Percentiles rank a stretch among this genome's conserved stretches.
These are phyloP conservation scores for Sporothrix protearum DNA, from an alignment of 2,329 filamentous ascomycete species.

Conservation along the genomic window DNA sequence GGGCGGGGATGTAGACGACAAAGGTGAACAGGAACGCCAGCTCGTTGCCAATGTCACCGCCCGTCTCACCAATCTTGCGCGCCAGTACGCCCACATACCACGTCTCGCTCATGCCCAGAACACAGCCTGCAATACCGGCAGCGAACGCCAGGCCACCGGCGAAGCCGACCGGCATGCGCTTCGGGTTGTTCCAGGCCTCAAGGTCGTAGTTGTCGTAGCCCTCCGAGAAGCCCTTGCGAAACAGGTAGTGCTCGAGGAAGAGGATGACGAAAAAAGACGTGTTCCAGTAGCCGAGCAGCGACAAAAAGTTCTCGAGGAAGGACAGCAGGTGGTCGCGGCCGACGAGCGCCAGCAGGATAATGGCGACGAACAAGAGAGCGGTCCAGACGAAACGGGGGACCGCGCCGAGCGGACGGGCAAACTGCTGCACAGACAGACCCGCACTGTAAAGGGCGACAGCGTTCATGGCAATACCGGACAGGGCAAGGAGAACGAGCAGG, in stretches of 20 bases:
- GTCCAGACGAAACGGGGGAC: constrained; percentile 50
- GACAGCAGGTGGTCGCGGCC: constrained; percentile 43
- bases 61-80: constrained; percentile 42
- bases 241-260: constrained; percentile 47
- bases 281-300: constrained; percentile 49
- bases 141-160: constrained; percentile 45
- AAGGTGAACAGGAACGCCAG: constrained; percentile 50
- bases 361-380: constrained; percentile 43
- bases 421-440: constrained; percentile 40
- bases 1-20: constrained; percentile 44
- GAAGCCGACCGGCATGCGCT: constrained; percentile 43
- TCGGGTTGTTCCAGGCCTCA: constrained; percentile 47
- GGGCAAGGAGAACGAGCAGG: constrained; percentile 56
- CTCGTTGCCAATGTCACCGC: constrained; percentile 52
- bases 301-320: constrained; percentile 47
- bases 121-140: constrained; percentile 46
- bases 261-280: constrained; percentile 48
- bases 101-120: constrained; percentile 58
- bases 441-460: constrained; percentile 44
- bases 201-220: constrained; percentile 46
- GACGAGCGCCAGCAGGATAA: constrained; percentile 45
- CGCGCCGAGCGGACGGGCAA: constrained; percentile 42
- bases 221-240: constrained; percentile 38
- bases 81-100: constrained; percentile 51
- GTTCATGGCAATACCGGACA: constrained; percentile 48